Evolutionary conservation across 2,329 filamentous ascomycete species (phyloP).

Genomic region (Exophiala alcalophila): DNA sequence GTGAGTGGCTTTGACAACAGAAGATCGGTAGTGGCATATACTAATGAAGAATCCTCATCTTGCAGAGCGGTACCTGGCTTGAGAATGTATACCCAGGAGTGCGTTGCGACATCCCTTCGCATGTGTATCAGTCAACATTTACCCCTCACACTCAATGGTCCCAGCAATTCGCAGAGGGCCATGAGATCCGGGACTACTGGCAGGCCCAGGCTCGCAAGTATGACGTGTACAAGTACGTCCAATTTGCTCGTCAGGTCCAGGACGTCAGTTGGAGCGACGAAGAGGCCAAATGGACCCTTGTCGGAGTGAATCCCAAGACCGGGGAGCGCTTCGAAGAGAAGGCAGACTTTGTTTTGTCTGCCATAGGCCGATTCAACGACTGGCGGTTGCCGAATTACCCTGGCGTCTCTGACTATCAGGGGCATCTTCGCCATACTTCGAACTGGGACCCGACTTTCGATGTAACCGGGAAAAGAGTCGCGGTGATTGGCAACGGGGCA

Average conservation of each 20-base stretch:
- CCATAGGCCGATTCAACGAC: constrained; percentile 53
- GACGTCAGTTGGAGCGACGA: constrained; percentile 55
- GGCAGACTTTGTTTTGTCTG: constrained; percentile 56
- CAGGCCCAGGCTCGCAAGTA: constrained; percentile 26
- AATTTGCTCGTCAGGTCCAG: constrained; percentile 56
- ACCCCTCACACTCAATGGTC: constrained; percentile 29
- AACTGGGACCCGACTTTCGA: constrained; percentile 39
- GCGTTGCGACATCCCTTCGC: constrained; percentile 29
- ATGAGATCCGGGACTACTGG: constrained; percentile 30
- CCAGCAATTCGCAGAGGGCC: constrained; percentile 24
- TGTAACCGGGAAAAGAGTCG: constrained; percentile 38
- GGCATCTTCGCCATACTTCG: constrained; percentile 42
- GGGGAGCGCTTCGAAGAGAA: constrained; percentile 29
- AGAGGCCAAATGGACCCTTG: constrained; percentile 31
- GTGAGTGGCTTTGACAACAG: too few species aligned
- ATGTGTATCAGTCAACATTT: constrained; percentile 31
- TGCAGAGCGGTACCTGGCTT: constrained; percentile 36
- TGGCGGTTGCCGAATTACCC: constrained; percentile 33
- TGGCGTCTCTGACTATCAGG: constrained; percentile 34
- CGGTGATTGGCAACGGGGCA: constrained; percentile 33
- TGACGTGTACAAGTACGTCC: constrained; percentile 53
- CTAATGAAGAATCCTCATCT: too few species aligned
- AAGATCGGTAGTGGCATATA: too few species aligned
- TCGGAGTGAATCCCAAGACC: constrained; percentile 11
- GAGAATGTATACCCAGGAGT: constrained; percentile 35